Base-by-base conservation (phyloP, 2,329 filamentous ascomycete species). In the Cryphonectria naterciae region DNA sequence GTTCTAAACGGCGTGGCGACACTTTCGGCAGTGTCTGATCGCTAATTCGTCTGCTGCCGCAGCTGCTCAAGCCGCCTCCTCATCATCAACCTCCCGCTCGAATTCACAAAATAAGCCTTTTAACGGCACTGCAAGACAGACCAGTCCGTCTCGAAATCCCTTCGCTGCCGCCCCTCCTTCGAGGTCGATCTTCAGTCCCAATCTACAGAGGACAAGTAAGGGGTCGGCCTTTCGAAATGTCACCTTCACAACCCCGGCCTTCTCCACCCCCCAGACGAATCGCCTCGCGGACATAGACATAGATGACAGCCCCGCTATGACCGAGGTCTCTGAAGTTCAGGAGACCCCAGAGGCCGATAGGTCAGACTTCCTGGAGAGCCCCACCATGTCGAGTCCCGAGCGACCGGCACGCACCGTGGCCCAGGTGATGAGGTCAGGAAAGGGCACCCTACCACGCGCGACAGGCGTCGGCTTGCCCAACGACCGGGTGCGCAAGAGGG, bases 151-250 rank as follows among this genome's bases (percentile, higher is more conserved):
- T 62, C 72, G 72, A 75, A 77, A 81, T 58, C 81, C 79, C 67
- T 67, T 68, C 56, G 78, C 77, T 1, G 75, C 77, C 3, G 78
- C 81, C 28, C 83, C 84, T 1, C 83, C 84, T 1, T 80, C 82
- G 68, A 79, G 83, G n/a, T 83, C 83, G 17, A 78, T 83, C 60
- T 86, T 88, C 76, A 82, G 82, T 39, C 82, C 85, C 7, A 79
- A 82, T 61, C 73, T 85, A 4, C 77, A 81, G 6, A 80, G 80
- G 68, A 80, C 81, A 54, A 80, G 82, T 62, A 80, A 82, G 0
- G 86, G 85, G 0, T 82, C 87, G 19, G 82, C 85, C 0, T 91
- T 91, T 73, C 86, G 89, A 32, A 91, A 91, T 74, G 87, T 89
- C 0, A 86, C 88, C 2, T 91, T 91, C 41, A 72, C 72, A 4